phyloP scores from a whole-genome alignment of 2,329 filamentous ascomycete species.

The Alternaria conjuncta region DNA sequence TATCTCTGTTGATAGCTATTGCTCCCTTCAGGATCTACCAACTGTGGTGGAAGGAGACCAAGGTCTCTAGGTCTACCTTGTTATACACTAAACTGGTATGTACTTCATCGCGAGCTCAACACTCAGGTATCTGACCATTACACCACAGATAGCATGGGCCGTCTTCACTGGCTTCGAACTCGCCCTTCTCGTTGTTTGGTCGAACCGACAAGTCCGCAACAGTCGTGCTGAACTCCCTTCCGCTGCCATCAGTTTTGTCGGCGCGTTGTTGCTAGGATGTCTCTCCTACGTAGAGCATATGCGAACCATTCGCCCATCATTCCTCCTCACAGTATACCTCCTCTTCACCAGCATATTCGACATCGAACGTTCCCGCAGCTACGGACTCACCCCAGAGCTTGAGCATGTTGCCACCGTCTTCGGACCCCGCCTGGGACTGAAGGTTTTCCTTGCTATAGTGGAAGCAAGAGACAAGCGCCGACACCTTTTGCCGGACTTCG shows the following conservation, averaged over 20 bases:
- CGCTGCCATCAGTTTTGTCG: conserved; percentile 35
- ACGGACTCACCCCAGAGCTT: conserved; percentile 36
- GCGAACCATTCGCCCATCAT: conserved; percentile 55
- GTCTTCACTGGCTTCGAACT: conserved; percentile 38
- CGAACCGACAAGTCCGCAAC: conserved; percentile 14
- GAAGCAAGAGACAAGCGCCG: conserved; percentile 55
- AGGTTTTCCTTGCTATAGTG: conserved; percentile 52
- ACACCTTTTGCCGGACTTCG: conserved; percentile 50
- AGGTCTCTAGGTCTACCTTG: conserved; percentile 30
- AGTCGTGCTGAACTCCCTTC: conserved; percentile 34
- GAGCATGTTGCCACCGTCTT: conserved; percentile 53
- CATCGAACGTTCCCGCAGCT: conserved; percentile 55
- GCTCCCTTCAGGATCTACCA: conserved; percentile 37
- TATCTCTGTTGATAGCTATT: conserved; percentile 37
- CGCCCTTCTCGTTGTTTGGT: conserved; percentile 38
- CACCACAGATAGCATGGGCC: conserved; percentile 28
- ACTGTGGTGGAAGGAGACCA: conserved; percentile 33
- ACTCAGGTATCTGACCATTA: neutral
- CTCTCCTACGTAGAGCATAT: conserved; percentile 58
- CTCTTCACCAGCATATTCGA: conserved; percentile 55
- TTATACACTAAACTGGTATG: conserved; percentile 39
- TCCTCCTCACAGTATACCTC: conserved; percentile 57
- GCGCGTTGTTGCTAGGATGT: conserved; percentile 40
- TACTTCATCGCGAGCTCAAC: too few relatives aligned
- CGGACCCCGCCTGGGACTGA: conserved; percentile 51